Base-by-base conservation (phyloP, 169 alveolate genomes). In the Eimeria falciformis region DNA sequence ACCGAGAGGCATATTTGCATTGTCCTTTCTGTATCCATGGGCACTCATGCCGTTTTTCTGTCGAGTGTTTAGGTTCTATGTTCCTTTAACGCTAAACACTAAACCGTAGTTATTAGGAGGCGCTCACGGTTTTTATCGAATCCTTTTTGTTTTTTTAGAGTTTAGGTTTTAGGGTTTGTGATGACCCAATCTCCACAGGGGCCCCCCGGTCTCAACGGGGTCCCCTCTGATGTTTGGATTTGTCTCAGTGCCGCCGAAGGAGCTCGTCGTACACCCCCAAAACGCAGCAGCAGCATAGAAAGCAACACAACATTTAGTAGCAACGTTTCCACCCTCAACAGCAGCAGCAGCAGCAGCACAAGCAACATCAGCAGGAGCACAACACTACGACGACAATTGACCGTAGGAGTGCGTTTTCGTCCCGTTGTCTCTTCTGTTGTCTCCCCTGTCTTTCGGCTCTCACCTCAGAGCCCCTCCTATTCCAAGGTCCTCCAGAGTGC, bases 351-450 rank as follows among this genome's bases (percentile, higher is more conserved):
- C 82, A 33, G 27, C 53, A 69, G 53, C 82, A 45, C 7, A 29
- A 18, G 50, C 18, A 43, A 18, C 14, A 43, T 11, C 85, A 47
- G 14, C 85, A 75, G 62, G 58, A 50, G 62, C 14, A 50, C 62
- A 7, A 7, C 14, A 11, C 7, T 50, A 14, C n/a, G 14, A 7
- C 62, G 62, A 11, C 62, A 50, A 50, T 11, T 75, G 21, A 29
- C 45, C 62, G 85, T 75, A 46, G 85, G 85, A 7, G 65, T 75
- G 40, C 85, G 85, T 18, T 75, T 75, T 47, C 85, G 85, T 25
- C 85, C 85, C 7, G 46, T 37, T 9, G 33, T n/a, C 3, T 2
- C 23, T 11, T 46, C 85, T 1, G 40, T 65, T 2, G 21, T 50
- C 45, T 40, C 66, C 56, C 21, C 85, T 23, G 45, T 37, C 55